Conservation (phyloP, 495 filamentous ascomycete species). For the Penicillium ochrochloron region DNA sequence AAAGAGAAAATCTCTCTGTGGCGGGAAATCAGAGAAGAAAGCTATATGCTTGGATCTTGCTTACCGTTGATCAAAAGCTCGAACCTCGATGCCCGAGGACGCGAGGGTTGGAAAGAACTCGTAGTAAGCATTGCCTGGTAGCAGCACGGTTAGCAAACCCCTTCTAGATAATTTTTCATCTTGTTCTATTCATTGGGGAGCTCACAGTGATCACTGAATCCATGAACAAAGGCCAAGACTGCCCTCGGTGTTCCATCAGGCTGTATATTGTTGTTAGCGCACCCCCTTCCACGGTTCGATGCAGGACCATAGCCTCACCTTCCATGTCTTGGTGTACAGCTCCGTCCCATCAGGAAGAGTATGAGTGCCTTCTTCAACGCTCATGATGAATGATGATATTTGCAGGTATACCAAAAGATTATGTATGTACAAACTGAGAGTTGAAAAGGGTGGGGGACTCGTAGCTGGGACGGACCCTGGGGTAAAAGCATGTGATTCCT, state of each 20-base stretch:
- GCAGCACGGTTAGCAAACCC: constrained; percentile 6
- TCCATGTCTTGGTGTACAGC: constrained; percentile 87
- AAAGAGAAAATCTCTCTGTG: not conserved
- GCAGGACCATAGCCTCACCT: constrained; percentile 53
- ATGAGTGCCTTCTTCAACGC: constrained; percentile 41
- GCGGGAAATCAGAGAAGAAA: not conserved
- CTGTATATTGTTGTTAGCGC: constrained; percentile 34
- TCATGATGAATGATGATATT: constrained; percentile 16
- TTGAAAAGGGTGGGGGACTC: not conserved
- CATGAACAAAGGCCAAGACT: constrained; percentile 78
- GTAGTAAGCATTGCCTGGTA: constrained; percentile 65
- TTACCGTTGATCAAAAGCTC: constrained; percentile 78
- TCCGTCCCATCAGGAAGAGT: constrained; percentile 54
- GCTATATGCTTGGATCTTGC: not conserved
- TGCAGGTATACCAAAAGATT: not conserved
- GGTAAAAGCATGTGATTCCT: constrained; percentile 4
- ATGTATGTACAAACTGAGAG: not conserved
- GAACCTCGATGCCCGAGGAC: constrained; percentile 70
- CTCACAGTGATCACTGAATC: constrained; percentile 77
- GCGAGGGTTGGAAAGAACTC: constrained; percentile 71
- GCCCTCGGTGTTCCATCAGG: constrained; percentile 60
- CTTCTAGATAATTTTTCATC: not conserved
- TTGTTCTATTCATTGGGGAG: constrained; percentile 7
- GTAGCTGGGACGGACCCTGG: no score
- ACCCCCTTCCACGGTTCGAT: not conserved